Evolutionary conservation across 108 stramenopile species (phyloP), one percentile per base, ranked within the genome.

Genomic region (Aurantiochytrium sp.): DNA sequence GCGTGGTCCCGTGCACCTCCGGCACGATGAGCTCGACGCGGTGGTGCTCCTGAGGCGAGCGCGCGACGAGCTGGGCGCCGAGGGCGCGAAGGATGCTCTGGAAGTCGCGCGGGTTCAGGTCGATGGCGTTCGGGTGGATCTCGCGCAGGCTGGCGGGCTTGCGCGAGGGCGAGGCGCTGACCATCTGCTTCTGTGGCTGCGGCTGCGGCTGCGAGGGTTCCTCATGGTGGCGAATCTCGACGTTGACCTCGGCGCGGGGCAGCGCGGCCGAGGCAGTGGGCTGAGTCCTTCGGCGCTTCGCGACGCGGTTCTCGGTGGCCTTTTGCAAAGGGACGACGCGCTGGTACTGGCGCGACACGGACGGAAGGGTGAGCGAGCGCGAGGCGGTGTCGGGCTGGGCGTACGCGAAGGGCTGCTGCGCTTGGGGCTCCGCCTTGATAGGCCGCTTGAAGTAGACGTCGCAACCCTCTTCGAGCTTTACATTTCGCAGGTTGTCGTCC

Each of bases 401-500:
- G 8, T 52, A 50, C 12, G 48, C 48, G 4, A 10, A 17, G 15
- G 8, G 50, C 2, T 52, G 50, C 50, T 52, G 50, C 0, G 8
- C 15, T 17, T 52, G 50, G 1, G 8, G 59, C 22, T 65, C 15
- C 59, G 8, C 22, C 22, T 65, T 1, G 24, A 65, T 24, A 34
- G 59, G 59, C 15, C 59, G 59, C 59, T 65, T 65, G 24, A 65
- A 65, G 59, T 65, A 65, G 59, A 65, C 59, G 59, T 65, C 24
- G 59, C 59, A 65, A 27, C 59, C 59, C 4, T 65, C 34, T 19
- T 65, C 59, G 34, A 65, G 59, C 24, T 65, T 8, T 8, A 65
- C 59, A 19, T 15, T 65, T 27, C 19, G 32, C 22, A 65, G 15
- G 59, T 27, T 65, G 59, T 65, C 59, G 59, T 65, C 27, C 34